A percentile compares a stretch with the other conserved stretches of the same genome.
phyloP scores from a whole-genome alignment of 1,284 basidiomycete genomes.

The Trametes polyzona region DNA sequence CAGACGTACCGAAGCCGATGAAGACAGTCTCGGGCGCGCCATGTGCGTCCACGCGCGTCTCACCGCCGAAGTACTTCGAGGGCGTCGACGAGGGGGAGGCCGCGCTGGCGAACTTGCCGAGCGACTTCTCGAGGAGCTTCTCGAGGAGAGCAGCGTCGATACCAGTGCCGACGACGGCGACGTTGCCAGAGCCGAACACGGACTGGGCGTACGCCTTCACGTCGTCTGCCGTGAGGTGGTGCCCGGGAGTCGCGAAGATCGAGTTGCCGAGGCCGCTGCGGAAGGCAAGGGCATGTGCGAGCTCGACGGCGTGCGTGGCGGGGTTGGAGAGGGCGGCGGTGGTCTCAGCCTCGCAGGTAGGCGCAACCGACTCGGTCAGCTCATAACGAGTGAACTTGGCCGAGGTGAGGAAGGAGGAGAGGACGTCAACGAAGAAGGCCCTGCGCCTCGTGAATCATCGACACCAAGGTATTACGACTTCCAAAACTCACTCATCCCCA shows the following conservation, averaged over 20 bases:
- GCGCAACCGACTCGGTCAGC: conserved; percentile 84
- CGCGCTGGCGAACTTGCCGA: conserved; percentile 51
- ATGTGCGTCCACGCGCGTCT: conserved; percentile 71
- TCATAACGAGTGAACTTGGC: conserved; percentile 87
- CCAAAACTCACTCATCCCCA: conserved; percentile 88
- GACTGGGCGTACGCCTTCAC: conserved; percentile 75
- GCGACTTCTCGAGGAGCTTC: conserved; percentile 73
- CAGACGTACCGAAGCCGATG: conserved; percentile 78
- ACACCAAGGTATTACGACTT: not conserved
- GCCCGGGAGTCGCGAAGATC: conserved; percentile 79
- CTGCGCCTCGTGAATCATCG: conserved; percentile 45
- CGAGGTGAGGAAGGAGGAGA: conserved; percentile 83
- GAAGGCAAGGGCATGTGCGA: conserved; percentile 90
- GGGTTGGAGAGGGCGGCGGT: conserved; percentile 66
- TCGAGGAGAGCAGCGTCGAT: conserved; percentile 75
- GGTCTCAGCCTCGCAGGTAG: conserved; percentile 74
- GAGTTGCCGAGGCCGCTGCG: conserved; percentile 88
- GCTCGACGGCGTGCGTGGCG: conserved; percentile 72
- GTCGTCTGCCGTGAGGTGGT: conserved; percentile 65
- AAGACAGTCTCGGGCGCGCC: conserved; percentile 76
- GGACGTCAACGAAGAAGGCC: conserved; percentile 84
- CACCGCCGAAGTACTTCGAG: conserved; percentile 84
- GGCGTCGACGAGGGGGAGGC: conserved; percentile 43
- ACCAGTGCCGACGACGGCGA: conserved; percentile 87
- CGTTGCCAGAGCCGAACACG: conserved; percentile 77